Base-by-base conservation (phyloP, 768 basidiomycete genomes). In the Termitomyces sp. region DNA sequence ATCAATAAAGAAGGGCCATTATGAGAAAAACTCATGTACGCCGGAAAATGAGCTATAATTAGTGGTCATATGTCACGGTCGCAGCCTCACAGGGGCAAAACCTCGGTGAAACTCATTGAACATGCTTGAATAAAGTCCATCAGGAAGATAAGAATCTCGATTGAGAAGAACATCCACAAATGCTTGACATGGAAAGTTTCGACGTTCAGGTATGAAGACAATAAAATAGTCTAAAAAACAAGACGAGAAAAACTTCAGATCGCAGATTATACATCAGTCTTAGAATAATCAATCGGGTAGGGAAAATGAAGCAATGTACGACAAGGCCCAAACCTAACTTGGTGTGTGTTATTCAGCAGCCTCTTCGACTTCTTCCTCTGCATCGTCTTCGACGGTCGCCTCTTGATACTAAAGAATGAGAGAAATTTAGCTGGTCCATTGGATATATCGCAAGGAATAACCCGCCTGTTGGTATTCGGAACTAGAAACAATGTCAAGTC, bases 401-500 rank as follows among this genome's bases (percentile, higher is more conserved):
- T 87, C 85, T 71, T 87, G 86, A 65, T 86, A 87, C 81, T 87
- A 62, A 51, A 58, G 30, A 42, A 58, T 27, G 46, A 36, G 46
- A 36, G 24, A 45, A 42, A 27, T 22, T 54, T 1, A 31, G 20
- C 37, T 45, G 42, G 45, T 61, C n/a, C 44, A 58, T 45, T 8
- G 6, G 46, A 54, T 45, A 4, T 22, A 27, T 22, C 22, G 34
- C 20, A n/a, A 45, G 11, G 18, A 22, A 30, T 6, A 16, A 54
- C 73, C 63, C 65, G 85, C 89, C 79, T 91, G 91, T 70, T 95
- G 92, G 75, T 96, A 96, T 69, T 98, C 95, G 57, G 91, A 82
- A 59, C 90, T 92, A 30, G 1, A 9, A 41, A 39, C 42, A 24
- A 16, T 18, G 1, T 15, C 22, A 11, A n/a, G 2, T 27, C 50